Base-by-base conservation (phyloP, 2,329 filamentous ascomycete genomes). In the Elsinoe australis region DNA sequence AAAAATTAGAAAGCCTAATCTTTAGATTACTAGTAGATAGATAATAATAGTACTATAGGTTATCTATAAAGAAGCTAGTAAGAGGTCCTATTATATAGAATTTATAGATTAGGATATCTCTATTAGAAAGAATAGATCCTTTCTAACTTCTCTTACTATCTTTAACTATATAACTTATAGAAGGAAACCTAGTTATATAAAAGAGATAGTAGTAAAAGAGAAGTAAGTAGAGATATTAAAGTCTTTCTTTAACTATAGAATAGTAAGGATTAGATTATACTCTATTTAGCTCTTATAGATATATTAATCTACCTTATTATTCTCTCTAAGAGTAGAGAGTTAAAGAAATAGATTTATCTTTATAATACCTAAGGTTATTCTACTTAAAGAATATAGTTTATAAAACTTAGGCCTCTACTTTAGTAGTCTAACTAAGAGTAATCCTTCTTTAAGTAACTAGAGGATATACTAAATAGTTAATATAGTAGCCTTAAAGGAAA, bases 51-150 rank as follows among this genome's bases (percentile, higher is more conserved):
- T n/a, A n/a, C n/a, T n/a, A n/a, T n/a, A n/a, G n/a, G n/a, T n/a
- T n/a, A 6, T 29, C 26, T 29, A 6, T 29, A 7, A 29, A 6
- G 6, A 29, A 12, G 6, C 26, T 29, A 29, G 6, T 7, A 29
- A 7, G 12, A 7, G n/a, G n/a, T n/a, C n/a, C n/a, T n/a, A n/a
- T n/a, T n/a, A n/a, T n/a, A n/a, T n/a, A n/a, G n/a, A n/a, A n/a
- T n/a, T n/a, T n/a, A n/a, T n/a, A n/a, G n/a, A n/a, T n/a, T 53
- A 48, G 53, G 22, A 58, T 54, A 14, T 52, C 56, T 8, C 53
- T 54, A 42, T 60, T 61, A 21, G 64, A 54, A n/a, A n/a, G n/a
- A n/a, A n/a, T n/a, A n/a, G n/a, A n/a, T n/a, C n/a, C n/a, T n/a
- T n/a, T n/a, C 31, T 56, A 53, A 6, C 8, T 19, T 4, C 4